Percentiles rank a stretch among this genome's conserved stretches.
phyloP scores from a whole-genome alignment of 257 asterid genomes.

The Ajuga chamaepitys region DNA sequence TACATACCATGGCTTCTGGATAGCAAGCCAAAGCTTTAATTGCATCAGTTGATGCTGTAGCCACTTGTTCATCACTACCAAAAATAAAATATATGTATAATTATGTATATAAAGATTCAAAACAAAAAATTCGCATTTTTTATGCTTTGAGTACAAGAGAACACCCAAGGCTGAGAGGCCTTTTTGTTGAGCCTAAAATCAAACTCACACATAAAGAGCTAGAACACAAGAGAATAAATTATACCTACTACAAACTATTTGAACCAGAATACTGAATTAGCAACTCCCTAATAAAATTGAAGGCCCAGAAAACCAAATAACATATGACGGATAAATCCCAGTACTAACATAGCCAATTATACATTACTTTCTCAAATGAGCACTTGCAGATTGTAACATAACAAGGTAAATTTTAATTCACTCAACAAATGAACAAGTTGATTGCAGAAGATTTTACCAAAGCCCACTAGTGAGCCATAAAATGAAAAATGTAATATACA shows the following conservation, averaged over 20 bases:
- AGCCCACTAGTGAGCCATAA: background rate
- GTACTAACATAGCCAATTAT: background rate
- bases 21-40: conserved; percentile 48
- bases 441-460: background rate
- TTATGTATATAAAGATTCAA: background rate
- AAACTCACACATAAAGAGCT: background rate
- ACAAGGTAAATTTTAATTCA: background rate
- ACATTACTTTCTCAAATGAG: background rate
- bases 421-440: background rate
- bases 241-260: background rate
- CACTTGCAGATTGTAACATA: background rate
- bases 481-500: background rate
- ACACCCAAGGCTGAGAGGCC: background rate
- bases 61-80: conserved; percentile 79
- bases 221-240: background rate
- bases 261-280: background rate
- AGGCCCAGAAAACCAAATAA: background rate
- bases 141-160: no score
- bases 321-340: background rate
- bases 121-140: no score
- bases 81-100: background rate
- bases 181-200: conserved; percentile 2
- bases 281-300: background rate
- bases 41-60: conserved; percentile 68
- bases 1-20: conserved; percentile 63